These are phyloP conservation scores for Mycothermus thermophilus DNA, from an alignment of 495 filamentous ascomycete genomes.

Conservation along the genomic window DNA sequence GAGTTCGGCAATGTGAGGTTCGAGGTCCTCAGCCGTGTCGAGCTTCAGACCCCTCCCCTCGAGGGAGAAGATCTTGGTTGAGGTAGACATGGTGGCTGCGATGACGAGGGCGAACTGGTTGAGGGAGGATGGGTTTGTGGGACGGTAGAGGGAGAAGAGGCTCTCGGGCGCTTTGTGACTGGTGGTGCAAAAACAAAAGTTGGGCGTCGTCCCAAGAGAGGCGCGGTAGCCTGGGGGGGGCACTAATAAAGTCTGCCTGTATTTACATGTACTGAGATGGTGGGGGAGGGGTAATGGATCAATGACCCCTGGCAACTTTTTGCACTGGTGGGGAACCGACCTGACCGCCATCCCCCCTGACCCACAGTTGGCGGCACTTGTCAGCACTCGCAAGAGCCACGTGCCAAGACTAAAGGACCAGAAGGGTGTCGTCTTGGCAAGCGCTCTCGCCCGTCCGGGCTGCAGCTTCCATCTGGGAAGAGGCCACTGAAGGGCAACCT, in stretches of 20 bases:
- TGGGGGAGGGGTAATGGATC: conserved; percentile 21
- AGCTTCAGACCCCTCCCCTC: conserved; percentile 85
- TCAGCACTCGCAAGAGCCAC: no score
- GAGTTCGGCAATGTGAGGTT: conserved; percentile 66
- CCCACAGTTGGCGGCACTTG: conserved; percentile 6
- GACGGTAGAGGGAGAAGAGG: no score
- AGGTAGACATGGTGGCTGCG: conserved; percentile 28
- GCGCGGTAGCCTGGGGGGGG: no score
- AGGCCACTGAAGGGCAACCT: no score
- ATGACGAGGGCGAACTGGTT: no score
- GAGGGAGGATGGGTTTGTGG: no score
- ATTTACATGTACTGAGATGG: conserved; percentile 9
- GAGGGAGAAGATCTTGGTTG: conserved; percentile 68
- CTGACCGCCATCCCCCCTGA: not conserved
- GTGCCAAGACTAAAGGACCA: no score
- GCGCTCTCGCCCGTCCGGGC: no score
- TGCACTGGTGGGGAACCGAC: conserved; percentile 1
- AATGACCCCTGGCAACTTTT: conserved; percentile 3
- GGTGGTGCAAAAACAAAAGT: conserved; percentile 2
- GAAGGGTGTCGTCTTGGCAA: no score
- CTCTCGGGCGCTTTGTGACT: no score
- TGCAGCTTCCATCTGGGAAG: no score
- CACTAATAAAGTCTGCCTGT: no score
- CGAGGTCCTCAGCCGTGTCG: conserved; percentile 70
- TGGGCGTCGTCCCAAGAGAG: not conserved